These are phyloP conservation scores for Suillus bovinus DNA, from an alignment of 768 basidiomycete species.

Conservation along the genomic window DNA sequence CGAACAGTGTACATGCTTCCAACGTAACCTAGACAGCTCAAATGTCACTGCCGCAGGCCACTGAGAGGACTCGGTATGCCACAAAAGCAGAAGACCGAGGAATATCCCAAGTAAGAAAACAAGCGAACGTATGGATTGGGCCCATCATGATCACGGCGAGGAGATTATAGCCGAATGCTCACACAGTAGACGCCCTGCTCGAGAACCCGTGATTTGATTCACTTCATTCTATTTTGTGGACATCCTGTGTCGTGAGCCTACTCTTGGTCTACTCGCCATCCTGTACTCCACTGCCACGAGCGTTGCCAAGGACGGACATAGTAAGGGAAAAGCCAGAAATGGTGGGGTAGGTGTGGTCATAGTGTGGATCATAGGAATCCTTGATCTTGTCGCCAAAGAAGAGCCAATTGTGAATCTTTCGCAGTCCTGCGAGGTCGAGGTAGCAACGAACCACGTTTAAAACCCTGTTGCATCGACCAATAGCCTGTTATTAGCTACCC, in stretches of 20 bases:
- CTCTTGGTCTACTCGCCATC: not conserved
- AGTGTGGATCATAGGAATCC: not conserved
- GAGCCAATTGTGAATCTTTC: not conserved
- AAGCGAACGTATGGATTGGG: not conserved
- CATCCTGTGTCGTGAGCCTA: not conserved
- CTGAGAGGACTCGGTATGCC: not conserved
- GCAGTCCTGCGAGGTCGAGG: not conserved
- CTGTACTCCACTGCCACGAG: not conserved
- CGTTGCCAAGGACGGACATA: not conserved
- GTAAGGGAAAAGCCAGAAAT: not conserved
- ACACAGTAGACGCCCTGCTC: not conserved
- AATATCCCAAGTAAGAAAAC: not conserved
- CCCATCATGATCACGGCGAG: not conserved
- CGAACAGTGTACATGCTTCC: not conserved
- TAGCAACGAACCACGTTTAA: too few species aligned
- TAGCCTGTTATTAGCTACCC: too few species aligned
- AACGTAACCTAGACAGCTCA: not conserved
- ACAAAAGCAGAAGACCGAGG: not conserved
- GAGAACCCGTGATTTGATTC: not conserved
- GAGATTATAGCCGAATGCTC: not conserved
- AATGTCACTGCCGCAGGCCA: not conserved
- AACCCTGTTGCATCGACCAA: too few species aligned
- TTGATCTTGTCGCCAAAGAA: not conserved
- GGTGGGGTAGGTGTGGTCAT: not conserved
- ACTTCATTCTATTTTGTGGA: not conserved